Evolutionary conservation across 2,329 filamentous ascomycete species (phyloP).

Genomic region (Lasiodiplodia hormozganensis): DNA sequence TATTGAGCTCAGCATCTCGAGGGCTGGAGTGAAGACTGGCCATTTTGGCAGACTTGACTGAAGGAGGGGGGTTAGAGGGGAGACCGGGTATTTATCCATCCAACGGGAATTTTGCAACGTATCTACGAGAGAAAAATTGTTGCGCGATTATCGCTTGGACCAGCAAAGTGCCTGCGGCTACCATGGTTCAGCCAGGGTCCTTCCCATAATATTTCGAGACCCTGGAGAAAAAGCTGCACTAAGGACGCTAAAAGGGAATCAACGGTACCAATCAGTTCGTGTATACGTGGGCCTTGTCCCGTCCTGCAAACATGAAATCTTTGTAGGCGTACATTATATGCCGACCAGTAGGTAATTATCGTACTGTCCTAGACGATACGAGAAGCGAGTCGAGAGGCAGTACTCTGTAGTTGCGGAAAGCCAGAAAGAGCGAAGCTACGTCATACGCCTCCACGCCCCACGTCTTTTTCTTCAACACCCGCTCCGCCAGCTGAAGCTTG

Average conservation of each 20-base stretch:
- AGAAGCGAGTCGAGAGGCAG: no score
- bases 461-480: not conserved
- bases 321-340: no score
- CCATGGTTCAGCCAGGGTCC: not conserved
- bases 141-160: not conserved
- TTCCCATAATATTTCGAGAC: not conserved
- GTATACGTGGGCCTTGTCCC: no score
- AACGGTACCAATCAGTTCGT: no score
- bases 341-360: no score
- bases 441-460: not conserved
- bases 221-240: not conserved
- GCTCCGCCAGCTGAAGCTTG: not conserved
- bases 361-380: no score
- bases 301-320: no score
- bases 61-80: no score
- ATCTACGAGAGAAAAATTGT: not conserved
- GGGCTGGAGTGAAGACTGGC: no score
- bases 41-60: no score
- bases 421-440: not conserved
- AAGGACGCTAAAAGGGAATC: not conserved
- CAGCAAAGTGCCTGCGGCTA: not conserved
- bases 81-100: not conserved
- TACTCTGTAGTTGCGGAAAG: no score
- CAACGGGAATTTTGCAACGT: not conserved
- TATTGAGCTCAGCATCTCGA: no score